These are phyloP conservation scores for Cichorium intybus DNA, from an alignment of 140 eudicot species.

Conservation along the genomic window DNA sequence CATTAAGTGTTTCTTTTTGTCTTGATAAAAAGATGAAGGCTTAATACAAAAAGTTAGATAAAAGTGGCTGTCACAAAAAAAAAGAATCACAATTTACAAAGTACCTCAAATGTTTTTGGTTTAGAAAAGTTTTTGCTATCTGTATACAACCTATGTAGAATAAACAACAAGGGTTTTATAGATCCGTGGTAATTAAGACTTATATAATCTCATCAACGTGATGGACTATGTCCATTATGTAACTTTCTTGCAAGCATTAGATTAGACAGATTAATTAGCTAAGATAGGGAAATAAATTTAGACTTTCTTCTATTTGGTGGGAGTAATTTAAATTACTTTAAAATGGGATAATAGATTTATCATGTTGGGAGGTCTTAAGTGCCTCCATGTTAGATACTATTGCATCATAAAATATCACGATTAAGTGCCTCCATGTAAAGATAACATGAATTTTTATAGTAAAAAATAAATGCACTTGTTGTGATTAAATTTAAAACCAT, in stretches of 20 bases:
- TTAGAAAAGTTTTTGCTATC: constrained; percentile 83
- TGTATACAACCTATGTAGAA: constrained; percentile 83
- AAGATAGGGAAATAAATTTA: neutral
- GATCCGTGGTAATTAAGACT: constrained; percentile 53
- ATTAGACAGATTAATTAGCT: neutral
- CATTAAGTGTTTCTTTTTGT: too few relatives aligned
- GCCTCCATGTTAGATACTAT: too few relatives aligned
- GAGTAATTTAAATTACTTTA: constrained; percentile 47
- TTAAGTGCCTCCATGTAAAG: too few relatives aligned
- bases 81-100: neutral
- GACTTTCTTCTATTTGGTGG: neutral
- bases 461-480: too few relatives aligned
- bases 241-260: constrained; percentile 58
- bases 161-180: constrained; percentile 67
- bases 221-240: constrained; percentile 54
- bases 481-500: too few relatives aligned
- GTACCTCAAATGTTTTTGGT: constrained; percentile 84
- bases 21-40: too few relatives aligned
- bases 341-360: constrained; percentile 63
- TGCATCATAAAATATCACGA: too few relatives aligned
- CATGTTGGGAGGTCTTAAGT: too few relatives aligned
- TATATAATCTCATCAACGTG: constrained; percentile 66
- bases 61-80: too few relatives aligned
- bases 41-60: too few relatives aligned
- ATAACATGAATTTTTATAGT: too few relatives aligned